These are phyloP conservation scores for Scleromitrula shiraiana DNA, from an alignment of 2,329 filamentous ascomycete genomes.

Conservation along the genomic window DNA sequence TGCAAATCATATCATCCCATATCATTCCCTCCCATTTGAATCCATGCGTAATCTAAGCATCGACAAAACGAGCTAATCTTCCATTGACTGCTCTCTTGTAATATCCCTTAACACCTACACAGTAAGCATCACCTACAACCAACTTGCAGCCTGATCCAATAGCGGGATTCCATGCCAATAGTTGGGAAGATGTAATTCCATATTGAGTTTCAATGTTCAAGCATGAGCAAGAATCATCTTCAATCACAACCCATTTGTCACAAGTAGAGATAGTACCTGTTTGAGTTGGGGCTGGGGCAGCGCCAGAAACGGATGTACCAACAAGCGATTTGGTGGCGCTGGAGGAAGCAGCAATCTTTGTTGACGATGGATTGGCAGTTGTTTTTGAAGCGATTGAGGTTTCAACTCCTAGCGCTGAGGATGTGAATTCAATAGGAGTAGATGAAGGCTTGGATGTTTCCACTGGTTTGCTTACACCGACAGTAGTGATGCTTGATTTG, in stretches of 20 bases:
- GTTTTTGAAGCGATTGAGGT: neutral
- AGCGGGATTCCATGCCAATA: conserved; percentile 29
- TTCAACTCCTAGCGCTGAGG: too few species aligned
- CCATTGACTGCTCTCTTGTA: conserved; percentile 2
- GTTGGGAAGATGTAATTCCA: conserved; percentile 18
- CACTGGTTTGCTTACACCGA: too few species aligned
- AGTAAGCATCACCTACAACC: conserved; percentile 20
- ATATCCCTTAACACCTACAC: conserved; percentile 14
- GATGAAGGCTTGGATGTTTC: too few species aligned
- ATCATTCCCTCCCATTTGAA: neutral
- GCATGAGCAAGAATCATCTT: neutral
- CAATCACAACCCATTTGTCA: conserved; percentile 19
- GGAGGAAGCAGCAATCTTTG: neutral
- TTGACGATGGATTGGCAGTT: too few species aligned
- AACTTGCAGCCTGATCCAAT: conserved; percentile 26
- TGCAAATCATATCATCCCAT: neutral
- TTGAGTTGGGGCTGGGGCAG: conserved; percentile 16
- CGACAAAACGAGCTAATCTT: neutral
- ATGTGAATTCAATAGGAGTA: too few species aligned
- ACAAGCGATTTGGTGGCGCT: neutral
- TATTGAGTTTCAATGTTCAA: conserved; percentile 14
- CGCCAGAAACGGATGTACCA: neutral
- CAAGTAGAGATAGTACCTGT: conserved; percentile 24
- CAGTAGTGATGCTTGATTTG: too few species aligned
- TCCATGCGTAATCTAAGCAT: neutral